Percentiles rank a stretch among this genome's conserved stretches.
Conservation (phyloP, 768 basidiomycete species). For the Tubosaeta sp. region DNA sequence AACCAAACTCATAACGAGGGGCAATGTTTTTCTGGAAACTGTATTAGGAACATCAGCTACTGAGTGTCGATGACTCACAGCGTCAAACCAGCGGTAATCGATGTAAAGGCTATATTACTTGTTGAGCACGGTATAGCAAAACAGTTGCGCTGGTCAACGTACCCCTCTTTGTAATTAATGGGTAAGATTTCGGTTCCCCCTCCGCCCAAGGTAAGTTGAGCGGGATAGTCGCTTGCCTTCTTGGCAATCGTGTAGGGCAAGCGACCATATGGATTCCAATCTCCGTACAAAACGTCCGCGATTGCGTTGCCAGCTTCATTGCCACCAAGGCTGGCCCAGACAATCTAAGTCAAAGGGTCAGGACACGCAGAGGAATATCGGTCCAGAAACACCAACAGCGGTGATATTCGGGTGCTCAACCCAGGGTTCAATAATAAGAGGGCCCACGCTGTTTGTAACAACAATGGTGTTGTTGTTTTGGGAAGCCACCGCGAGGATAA, state of each 20-base stretch:
- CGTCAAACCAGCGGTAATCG: conserved; percentile 72
- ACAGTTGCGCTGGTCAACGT: neutral
- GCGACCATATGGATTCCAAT: conserved; percentile 69
- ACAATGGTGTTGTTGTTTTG: conserved; percentile 77
- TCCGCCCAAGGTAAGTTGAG: conserved; percentile 32
- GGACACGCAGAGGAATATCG: conserved; percentile 8
- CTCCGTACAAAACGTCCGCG: conserved; percentile 73
- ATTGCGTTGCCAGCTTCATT: conserved; percentile 78
- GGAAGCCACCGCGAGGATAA: conserved; percentile 56
- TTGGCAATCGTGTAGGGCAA: conserved; percentile 76
- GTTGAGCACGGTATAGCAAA: neutral
- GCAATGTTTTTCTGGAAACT: conserved; percentile 53
- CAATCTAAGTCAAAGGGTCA: conserved; percentile 27
- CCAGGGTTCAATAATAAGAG: conserved; percentile 66
- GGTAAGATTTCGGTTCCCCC: conserved; percentile 29
- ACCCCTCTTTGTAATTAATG: conserved; percentile 62
- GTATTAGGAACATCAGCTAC: neutral
- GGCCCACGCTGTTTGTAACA: conserved; percentile 74
- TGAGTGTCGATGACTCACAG: conserved; percentile 37
- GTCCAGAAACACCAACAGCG: conserved; percentile 42
- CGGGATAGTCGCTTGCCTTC: conserved; percentile 45
- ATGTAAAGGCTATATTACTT: conserved; percentile 44
- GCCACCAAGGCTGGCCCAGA: conserved; percentile 58
- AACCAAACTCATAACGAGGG: conserved; percentile 88
- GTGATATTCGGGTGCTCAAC: conserved; percentile 71